Evolutionary conservation across 495 filamentous ascomycete species (phyloP), one percentile per base, ranked within the genome.

Genomic region (Paragyromitra xinjiangensis): DNA sequence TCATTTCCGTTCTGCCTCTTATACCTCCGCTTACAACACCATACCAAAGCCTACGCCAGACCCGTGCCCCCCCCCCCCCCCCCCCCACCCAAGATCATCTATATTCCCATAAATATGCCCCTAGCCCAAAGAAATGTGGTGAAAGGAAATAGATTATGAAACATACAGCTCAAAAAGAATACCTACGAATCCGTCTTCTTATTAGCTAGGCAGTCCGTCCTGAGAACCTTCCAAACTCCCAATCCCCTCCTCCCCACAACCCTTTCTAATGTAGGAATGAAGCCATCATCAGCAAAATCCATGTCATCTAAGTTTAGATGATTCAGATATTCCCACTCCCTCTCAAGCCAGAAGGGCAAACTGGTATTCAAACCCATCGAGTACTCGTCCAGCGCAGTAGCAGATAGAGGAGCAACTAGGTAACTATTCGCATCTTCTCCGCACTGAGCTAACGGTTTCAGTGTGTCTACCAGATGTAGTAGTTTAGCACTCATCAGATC

Each of bases 231-330:
- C 93, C 94, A 97, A 70, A 93, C 89, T 4, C 86, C 90, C 66
- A 99, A 79, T 2, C 95, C 95, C 48, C 95, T 87, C 78, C 92
- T 88, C 34, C 93, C 93, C 56, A 97, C 82, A 9, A 97, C 92
- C 71, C 94, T 85, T 56, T 83, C 83, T 64, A 98, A 78, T 6
- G 96, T 97, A 64, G 86, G 81, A 84, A 90, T 86, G 53, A 99
- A 83, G 7, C 95, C 96, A 69, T 98, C 96, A 48, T 91, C 88
- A 0, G 83, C 93, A 82, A 96, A 92, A 84, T 98, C 94, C 76
- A 99, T 81, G 86, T 98, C 95, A 85, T 99, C 95, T 59, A 98
- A 85, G 78, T 94, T 97, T 29, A 98, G 81, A 84, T 99, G 95
- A 59, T 87, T 86, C 44, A 82, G 85, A 71, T 93, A 89, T 24